Evolutionary conservation across 352 stramenopile genomes (phyloP).

Genomic region (Pythium phragmitis): DNA sequence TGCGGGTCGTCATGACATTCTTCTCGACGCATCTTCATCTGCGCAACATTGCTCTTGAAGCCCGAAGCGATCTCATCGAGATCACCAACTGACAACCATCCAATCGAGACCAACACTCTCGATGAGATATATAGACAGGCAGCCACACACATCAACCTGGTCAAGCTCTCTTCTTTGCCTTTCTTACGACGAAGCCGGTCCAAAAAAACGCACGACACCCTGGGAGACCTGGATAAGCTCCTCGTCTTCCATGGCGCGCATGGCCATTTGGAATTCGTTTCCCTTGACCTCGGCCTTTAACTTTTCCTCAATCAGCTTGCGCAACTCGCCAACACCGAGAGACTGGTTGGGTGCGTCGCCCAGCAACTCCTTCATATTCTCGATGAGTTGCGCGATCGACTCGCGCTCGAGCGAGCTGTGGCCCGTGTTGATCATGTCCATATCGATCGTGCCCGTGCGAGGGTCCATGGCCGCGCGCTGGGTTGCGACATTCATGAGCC

Average conservation of each 20-base stretch:
- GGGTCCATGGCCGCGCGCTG: constrained; percentile 97
- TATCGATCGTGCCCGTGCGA: constrained; percentile 98
- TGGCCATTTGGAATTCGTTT: constrained; percentile 86
- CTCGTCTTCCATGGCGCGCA: constrained; percentile 91
- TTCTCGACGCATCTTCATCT: constrained; percentile 50
- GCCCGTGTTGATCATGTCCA: constrained; percentile 99
- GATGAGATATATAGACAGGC: background rate
- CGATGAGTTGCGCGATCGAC: constrained; percentile 54
- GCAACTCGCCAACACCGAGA: constrained; percentile 86
- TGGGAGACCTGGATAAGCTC: constrained; percentile 92
- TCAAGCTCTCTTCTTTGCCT: constrained; percentile 4
- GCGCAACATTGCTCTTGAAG: constrained; percentile 50
- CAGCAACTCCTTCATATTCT: constrained; percentile 57
- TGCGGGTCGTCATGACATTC: constrained; percentile 61
- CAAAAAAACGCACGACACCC: constrained; percentile 77
- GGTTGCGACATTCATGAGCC: constrained; percentile 97
- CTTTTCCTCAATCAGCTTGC: constrained; percentile 84
- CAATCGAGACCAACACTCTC: background rate
- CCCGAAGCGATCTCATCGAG: constrained; percentile 56
- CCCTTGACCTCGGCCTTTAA: constrained; percentile 73
- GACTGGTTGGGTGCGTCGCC: constrained; percentile 55
- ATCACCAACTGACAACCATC: constrained; percentile 21
- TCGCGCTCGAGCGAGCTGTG: constrained; percentile 90
- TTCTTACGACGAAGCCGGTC: constrained; percentile 19
- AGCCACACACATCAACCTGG: background rate